Evolutionary conservation across 768 basidiomycete genomes (phyloP).

Genomic region (Auriscalpium orientale): DNA sequence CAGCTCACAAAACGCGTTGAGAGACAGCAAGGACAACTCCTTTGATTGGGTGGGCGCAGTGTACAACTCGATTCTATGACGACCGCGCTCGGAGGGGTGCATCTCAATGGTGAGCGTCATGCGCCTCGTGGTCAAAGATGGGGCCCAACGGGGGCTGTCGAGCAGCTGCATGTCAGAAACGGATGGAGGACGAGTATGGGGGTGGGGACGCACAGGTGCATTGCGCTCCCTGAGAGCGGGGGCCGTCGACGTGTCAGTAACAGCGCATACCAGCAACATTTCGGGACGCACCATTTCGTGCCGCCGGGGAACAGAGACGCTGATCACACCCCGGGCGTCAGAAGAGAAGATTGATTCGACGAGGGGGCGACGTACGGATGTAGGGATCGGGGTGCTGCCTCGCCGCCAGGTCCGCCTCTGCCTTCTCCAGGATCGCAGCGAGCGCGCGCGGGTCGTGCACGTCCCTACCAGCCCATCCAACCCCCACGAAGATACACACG

Average conservation of each 20-base stretch:
- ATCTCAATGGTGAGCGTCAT: background rate
- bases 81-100: background rate
- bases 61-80: too few relatives aligned
- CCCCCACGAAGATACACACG: background rate
- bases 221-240: constrained; percentile 63
- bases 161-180: background rate
- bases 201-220: constrained; percentile 48
- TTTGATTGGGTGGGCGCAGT: too few relatives aligned
- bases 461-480: constrained; percentile 39
- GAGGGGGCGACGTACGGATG: constrained; percentile 43
- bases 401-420: constrained; percentile 64
- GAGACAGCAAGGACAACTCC: too few relatives aligned
- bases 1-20: too few relatives aligned
- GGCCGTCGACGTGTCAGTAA: constrained; percentile 4
- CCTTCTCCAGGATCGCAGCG: constrained; percentile 67
- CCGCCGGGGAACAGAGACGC: constrained; percentile 82
- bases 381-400: constrained; percentile 88
- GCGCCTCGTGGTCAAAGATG: constrained; percentile 14
- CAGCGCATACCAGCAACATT: background rate
- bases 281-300: constrained; percentile 79
- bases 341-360: background rate
- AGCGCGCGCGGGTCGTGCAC: constrained; percentile 81
- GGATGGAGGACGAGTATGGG: background rate
- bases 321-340: constrained; percentile 22
- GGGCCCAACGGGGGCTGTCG: constrained; percentile 12